Evolutionary conservation across 768 basidiomycete species (phyloP).

Genomic region (Sporobolomyces phaffii): DNA sequence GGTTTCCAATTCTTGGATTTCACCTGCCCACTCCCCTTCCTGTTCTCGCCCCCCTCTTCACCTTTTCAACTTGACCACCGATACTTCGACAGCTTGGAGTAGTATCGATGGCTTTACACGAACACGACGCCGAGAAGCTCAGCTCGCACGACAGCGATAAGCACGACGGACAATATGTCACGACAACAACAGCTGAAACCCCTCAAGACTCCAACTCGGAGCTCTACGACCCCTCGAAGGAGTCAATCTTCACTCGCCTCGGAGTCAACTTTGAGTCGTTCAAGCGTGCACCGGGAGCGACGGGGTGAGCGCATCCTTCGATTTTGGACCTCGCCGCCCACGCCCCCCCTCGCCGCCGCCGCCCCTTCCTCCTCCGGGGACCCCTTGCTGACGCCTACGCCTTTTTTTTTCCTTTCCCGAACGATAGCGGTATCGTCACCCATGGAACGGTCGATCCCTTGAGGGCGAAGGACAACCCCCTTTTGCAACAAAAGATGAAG

Average conservation of each 20-base stretch:
- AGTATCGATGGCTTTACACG: no score
- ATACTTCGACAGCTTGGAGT: background rate
- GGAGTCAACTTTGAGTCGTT: conserved; percentile 47
- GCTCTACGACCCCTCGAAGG: conserved; percentile 46
- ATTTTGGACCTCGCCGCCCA: no score
- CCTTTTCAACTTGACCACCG: no score
- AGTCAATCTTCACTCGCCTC: conserved; percentile 43
- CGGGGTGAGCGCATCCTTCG: conserved; percentile 38
- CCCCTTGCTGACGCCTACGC: background rate
- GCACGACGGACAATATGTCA: conserved; percentile 15
- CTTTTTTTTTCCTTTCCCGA: background rate
- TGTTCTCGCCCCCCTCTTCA: no score
- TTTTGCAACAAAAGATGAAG: conserved; percentile 47
- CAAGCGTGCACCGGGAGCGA: conserved; percentile 48
- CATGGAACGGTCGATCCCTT: conserved; percentile 38
- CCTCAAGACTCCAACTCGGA: conserved; percentile 33
- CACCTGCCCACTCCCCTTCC: no score
- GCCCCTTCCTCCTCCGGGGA: background rate
- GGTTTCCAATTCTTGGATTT: no score
- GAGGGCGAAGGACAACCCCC: conserved; percentile 41
- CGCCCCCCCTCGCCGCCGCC: background rate
- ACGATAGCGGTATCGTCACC: conserved; percentile 3
- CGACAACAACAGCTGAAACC: background rate
- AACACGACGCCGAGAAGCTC: background rate
- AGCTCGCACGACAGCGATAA: background rate